Evolutionary conservation across 345 rosid genomes (phyloP), one percentile per base, ranked within the genome.

Genomic region (Eucalyptus cloeziana): DNA sequence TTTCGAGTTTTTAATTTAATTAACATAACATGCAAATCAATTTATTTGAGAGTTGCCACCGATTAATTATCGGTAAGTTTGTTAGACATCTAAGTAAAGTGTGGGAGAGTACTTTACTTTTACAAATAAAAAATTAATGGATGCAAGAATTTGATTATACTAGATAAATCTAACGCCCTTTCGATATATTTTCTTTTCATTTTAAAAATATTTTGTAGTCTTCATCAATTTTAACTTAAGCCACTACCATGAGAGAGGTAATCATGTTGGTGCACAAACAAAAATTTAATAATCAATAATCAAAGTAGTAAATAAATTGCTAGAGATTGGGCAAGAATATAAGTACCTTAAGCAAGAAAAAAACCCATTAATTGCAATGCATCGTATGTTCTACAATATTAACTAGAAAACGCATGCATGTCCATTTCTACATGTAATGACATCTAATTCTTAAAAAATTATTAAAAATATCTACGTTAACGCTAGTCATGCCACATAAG

Each of bases 401-500:
- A 56, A 56, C 27, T 56, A 56, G 62, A 56, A 56, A 56, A 56
- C 27, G 30, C 27, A 22, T 56, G 62, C 10, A 56, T 56, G 60
- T 56, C 27, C 27, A 56, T 56, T 56, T 56, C 30, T 54, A 54
- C 60, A 54, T 4, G 27, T 54, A 54, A 54, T 54, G 60, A 54
- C 60, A 54, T 56, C 12, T 56, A 56, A 56, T 21, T 22, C 4
- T 56, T 56, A 9, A 56, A 56, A 22, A 56, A 3, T 8, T 22
- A 24, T 56, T 56, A 8, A 56, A 56, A 56, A 56, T 54, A 54
- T 54, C 5, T 21, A 54, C 12, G 2, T 22, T 1, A 8, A 1
- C 1, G 2, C 0, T 5, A 2, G 0, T 8, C 13, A 24, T 22
- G 6, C 30, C 27, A 22, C 11, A 21, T 22, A 56, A 21, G 13